A percentile compares a stretch with the other conserved stretches of the same genome.
Conservation (phyloP, 805 yeast species). For the Wickerhamomyces alni region DNA sequence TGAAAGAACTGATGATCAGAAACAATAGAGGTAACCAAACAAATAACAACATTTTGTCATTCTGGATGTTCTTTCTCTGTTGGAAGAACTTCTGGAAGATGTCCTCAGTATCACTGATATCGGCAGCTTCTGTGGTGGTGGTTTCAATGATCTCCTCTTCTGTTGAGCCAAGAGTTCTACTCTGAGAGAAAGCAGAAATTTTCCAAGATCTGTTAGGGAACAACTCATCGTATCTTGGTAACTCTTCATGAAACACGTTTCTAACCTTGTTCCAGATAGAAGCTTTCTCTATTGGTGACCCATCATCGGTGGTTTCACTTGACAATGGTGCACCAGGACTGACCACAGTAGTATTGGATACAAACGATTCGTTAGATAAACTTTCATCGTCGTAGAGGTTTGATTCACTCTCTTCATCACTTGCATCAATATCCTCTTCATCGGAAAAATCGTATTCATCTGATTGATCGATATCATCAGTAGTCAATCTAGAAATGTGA, state of each 20-base stretch:
- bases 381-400: constrained; percentile 13
- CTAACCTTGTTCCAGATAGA: constrained; percentile 34
- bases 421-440: constrained; percentile 14
- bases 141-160: constrained; percentile 4
- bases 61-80: constrained; percentile 41
- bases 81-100: constrained; percentile 33
- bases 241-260: constrained; percentile 34
- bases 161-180: constrained; percentile 4
- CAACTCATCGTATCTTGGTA: constrained; percentile 72
- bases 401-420: constrained; percentile 25
- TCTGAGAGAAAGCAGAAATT: constrained; percentile 13
- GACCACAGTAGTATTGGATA: too few species aligned
- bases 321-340: neutral
- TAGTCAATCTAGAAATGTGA: constrained; percentile 30
- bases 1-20: constrained; percentile 43
- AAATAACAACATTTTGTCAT: constrained; percentile 80
- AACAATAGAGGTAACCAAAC: constrained; percentile 85
- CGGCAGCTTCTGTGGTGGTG: constrained; percentile 7
- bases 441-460: constrained; percentile 2
- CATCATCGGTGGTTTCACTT: neutral
- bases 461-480: constrained; percentile 12
- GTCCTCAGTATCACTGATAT: constrained; percentile 21
- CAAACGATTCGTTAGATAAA: neutral
- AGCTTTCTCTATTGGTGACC: constrained; percentile 9
- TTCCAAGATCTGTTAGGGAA: constrained; percentile 40